Evolutionary conservation across 345 rosid species (phyloP), one percentile per base, ranked within the genome.

Genomic region (Trapa bicornis): DNA sequence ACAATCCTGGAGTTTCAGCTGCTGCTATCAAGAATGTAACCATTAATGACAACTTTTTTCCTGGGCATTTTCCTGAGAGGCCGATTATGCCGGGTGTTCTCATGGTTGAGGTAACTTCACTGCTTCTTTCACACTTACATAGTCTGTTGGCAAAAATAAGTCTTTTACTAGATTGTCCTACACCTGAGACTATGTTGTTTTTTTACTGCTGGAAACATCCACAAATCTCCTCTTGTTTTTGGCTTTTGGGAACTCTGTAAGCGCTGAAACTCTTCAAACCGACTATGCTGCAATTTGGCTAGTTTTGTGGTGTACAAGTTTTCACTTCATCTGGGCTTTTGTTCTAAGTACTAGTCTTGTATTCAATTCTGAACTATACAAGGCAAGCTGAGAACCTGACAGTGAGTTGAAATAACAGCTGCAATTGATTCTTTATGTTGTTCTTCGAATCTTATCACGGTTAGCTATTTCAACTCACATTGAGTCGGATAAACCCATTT

Each of bases 21-120:
- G 99, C 91, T 69, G 97, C 85, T 64, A 91, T 95, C 41, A 95
- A 95, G 80, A 95, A 95, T 66, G 99, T 95, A 37, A 95, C 99
- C 1, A 95, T 91, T 14, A 95, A 95, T 74, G 99, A 95, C 71
- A 95, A 89, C 82, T 95, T 95, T 79, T 95, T 95, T 70, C 99
- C 99, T 67, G 99, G 99, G 0, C 99, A 95, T 80, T 95, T 95
- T 64, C 99, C 99, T 64, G 96, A 87, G 77, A 85, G 99, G 69
- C 99, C 99, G 2, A 95, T 95, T 1, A 91, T 95, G 99, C 99
- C 99, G 67, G 97, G 97, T 62, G 99, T 95, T 61, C 97, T 95
- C 80, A 95, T 91, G 97, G 84, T 95, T 77, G 99, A 91, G 97
- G 97, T 91, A 73, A 78, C 1, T 64, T 45, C 57, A 35, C 43